Evolutionary conservation across 176 grass and related monocot genomes (phyloP).

Genomic region (Dactylis glomerata): DNA sequence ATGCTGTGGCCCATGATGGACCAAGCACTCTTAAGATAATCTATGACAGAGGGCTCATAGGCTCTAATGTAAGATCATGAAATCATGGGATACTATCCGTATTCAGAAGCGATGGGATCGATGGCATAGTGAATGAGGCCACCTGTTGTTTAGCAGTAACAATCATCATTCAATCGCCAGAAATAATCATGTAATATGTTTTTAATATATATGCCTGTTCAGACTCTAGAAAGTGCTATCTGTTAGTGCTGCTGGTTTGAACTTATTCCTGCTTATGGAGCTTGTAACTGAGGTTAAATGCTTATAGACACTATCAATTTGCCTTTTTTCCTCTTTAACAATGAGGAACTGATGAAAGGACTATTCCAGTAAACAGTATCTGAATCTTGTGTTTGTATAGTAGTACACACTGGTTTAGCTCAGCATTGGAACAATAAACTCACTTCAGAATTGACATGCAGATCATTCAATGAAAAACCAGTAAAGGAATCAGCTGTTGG

Average conservation of each 20-base stretch:
- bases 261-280: background rate
- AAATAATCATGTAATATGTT: no score
- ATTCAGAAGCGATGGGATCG: no score
- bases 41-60: no score
- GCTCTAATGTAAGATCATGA: no score
- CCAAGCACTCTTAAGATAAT: no score
- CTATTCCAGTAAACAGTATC: slow-evolving; percentile 51
- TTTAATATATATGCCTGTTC: no score
- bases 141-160: no score
- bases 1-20: no score
- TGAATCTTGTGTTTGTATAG: slow-evolving; percentile 15
- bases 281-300: background rate
- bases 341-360: slow-evolving; percentile 92
- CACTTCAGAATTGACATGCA: slow-evolving; percentile 23
- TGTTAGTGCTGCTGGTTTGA: slow-evolving; percentile 4
- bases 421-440: background rate
- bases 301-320: background rate
- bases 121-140: no score
- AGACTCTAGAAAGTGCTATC: background rate
- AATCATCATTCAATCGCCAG: no score
- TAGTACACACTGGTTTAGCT: background rate
- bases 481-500: no score
- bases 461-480: slow-evolving; percentile 99
- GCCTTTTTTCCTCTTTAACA: slow-evolving; percentile 33
- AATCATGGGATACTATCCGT: no score